These are phyloP conservation scores for Malus hybrid DNA, from an alignment of 331 rosid species.

Conservation along the genomic window DNA sequence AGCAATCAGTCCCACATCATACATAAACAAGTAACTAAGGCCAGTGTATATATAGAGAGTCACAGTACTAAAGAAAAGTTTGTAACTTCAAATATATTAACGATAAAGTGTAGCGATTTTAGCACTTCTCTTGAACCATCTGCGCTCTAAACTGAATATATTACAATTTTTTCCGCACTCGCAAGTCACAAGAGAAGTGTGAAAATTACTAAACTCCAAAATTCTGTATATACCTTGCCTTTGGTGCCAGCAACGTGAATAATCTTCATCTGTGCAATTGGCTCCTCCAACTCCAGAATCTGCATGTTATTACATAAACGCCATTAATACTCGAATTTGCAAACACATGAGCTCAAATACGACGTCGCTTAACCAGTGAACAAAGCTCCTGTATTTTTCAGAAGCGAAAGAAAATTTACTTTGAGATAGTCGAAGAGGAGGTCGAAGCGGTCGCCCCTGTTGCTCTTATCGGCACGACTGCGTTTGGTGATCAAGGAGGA, in stretches of 20 bases:
- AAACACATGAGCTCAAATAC: background rate
- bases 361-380: background rate
- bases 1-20: constrained; percentile 12
- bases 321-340: background rate
- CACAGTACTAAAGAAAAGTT: background rate
- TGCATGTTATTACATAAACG: background rate
- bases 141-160: no score
- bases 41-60: background rate
- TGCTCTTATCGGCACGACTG: constrained; percentile 68
- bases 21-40: background rate
- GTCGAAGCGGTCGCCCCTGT: constrained; percentile 60
- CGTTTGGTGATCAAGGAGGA: constrained; percentile 80
- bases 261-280: constrained; percentile 70
- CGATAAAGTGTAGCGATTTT: background rate
- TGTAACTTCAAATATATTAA: background rate
- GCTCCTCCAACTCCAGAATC: constrained; percentile 86
- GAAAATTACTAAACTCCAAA: no score
- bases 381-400: background rate
- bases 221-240: constrained; percentile 57
- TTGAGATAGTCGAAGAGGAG: constrained; percentile 58
- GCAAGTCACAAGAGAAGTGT: no score
- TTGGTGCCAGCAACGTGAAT: constrained; percentile 97
- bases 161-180: no score
- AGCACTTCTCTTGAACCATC: no score
- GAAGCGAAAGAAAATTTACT: constrained; percentile 20